Evolutionary conservation across 345 rosid genomes (phyloP).

Genomic region (Gossypium sturtianum): DNA sequence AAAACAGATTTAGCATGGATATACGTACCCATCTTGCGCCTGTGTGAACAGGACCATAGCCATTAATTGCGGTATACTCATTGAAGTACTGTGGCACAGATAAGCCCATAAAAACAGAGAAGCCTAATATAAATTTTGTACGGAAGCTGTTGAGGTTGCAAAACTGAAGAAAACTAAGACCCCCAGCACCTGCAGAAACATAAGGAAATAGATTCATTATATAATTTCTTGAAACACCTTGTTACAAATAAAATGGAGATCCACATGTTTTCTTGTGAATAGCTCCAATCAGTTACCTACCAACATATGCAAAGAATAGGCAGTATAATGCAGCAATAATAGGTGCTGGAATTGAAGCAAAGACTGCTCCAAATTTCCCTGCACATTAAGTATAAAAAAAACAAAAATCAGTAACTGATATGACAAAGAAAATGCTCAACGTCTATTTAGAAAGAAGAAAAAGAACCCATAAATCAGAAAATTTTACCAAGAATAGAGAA

Average conservation of each 20-base stretch:
- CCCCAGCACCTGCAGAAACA: slow-evolving; percentile 62
- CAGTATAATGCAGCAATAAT: slow-evolving; percentile 77
- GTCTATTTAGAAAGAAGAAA: slow-evolving; percentile 1
- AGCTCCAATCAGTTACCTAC: slow-evolving; percentile 33
- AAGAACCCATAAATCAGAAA: slow-evolving; percentile 8
- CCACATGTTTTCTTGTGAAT: neutral
- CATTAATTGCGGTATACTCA: slow-evolving; percentile 73
- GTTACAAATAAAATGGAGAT: neutral
- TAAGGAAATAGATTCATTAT: neutral
- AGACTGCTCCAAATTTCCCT: slow-evolving; percentile 96
- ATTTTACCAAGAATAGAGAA: slow-evolving; percentile 83
- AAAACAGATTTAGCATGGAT: slow-evolving; percentile 19
- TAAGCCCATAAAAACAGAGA: slow-evolving; percentile 81
- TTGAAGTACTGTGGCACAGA: slow-evolving; percentile 93
- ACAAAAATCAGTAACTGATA: slow-evolving; percentile 2
- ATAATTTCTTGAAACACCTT: neutral
- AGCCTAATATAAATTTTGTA: slow-evolving; percentile 66
- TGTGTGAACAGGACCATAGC: slow-evolving; percentile 85
- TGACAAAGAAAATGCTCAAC: slow-evolving; percentile 15
- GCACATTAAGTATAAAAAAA: slow-evolving; percentile 15
- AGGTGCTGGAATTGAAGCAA: slow-evolving; percentile 89
- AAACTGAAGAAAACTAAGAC: slow-evolving; percentile 82
- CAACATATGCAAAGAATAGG: slow-evolving; percentile 87
- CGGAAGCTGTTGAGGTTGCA: slow-evolving; percentile 95
- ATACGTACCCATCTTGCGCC: slow-evolving; percentile 72